Evolutionary conservation across 257 asterid genomes (phyloP).

Genomic region (Paulownia fortunei): DNA sequence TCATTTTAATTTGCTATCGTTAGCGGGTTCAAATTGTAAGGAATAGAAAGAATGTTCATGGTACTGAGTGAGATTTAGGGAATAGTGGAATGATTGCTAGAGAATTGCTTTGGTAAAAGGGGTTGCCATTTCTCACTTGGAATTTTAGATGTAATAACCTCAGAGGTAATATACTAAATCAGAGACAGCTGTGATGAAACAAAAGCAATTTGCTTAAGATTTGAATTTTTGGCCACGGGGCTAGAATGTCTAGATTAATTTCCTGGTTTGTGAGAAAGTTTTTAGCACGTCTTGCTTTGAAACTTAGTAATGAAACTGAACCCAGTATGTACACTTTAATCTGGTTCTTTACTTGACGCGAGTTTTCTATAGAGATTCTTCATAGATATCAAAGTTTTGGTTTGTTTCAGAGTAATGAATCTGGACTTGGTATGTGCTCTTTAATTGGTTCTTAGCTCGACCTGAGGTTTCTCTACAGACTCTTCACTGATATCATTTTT

Average conservation of each 20-base stretch:
- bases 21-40: no score
- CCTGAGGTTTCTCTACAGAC: neutral
- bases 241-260: neutral
- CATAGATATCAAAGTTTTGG: neutral
- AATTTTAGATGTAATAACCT: neutral
- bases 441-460: neutral
- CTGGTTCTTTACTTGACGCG: neutral
- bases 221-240: neutral
- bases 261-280: neutral
- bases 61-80: neutral
- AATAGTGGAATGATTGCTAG: neutral
- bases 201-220: neutral
- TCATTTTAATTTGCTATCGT: neutral
- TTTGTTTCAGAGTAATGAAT: conserved; percentile 14
- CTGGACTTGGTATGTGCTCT: neutral
- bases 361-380: neutral
- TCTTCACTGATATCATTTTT: neutral
- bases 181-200: neutral
- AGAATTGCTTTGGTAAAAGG: neutral
- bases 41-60: no score
- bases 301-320: neutral
- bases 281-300: neutral
- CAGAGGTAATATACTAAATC: neutral
- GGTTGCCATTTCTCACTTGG: neutral
- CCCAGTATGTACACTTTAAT: neutral